Evolutionary conservation across 2,329 filamentous ascomycete genomes (phyloP), one percentile per base, ranked within the genome.

Genomic region (Aspergillus sp.): DNA sequence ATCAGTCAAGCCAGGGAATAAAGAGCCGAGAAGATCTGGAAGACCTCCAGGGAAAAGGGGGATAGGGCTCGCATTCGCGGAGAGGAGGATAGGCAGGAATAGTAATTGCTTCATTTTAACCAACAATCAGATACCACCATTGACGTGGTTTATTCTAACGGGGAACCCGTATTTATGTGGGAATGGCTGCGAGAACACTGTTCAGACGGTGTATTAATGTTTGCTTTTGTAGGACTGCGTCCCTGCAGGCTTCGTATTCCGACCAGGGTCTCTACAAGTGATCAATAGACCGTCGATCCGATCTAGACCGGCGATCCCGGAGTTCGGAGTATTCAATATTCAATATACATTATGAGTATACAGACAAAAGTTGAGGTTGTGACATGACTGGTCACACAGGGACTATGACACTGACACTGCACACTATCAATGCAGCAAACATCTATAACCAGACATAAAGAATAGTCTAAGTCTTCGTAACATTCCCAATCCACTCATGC

Each of bases 401-500:
- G 43, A 24, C 21, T 39, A n/a, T n/a, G n/a, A n/a, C n/a, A n/a
- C n/a, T n/a, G n/a, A n/a, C n/a, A n/a, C n/a, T n/a, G n/a, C n/a
- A n/a, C n/a, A 24, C 21, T 39, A 5, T n/a, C 3, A 15, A 19
- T 49, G 47, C 17, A 49, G 33, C 47, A 31, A 49, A 31, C 9
- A 19, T 3, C 8, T 1, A 39, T 33, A 39, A 49, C 39, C 37
- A 33, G n/a, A 40, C 6, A 9, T 40, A n/a, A 21, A 1, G 1
- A 21, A 21, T 1, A 1, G 0, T 21, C 21, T 21, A 21, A 21
- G 21, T 21, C 21, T 21, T 19, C 19, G 48, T 52, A 8, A 43
- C 48, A 45, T 52, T 44, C 14, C 31, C 52, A 46, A 63, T 63
- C 57, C 55, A 58, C 17, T 49, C 33, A 24, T 58, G 61, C 9